phyloP scores from a whole-genome alignment of 148 eudicot species.

The Persicaria tinctoria region DNA sequence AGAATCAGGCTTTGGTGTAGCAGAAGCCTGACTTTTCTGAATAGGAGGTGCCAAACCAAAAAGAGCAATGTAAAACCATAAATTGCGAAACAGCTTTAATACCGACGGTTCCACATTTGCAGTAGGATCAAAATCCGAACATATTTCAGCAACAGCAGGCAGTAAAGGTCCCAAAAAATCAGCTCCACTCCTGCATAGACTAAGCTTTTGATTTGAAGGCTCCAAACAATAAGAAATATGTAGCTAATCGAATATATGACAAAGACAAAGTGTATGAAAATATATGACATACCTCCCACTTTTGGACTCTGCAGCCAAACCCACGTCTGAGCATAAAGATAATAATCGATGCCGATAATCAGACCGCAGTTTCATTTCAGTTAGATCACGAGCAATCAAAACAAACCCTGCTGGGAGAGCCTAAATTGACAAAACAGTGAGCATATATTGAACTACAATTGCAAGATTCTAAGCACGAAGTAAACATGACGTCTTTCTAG shows the following conservation, averaged over 20 bases:
- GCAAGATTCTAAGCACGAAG: constrained; percentile 7
- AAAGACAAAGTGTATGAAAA: not conserved
- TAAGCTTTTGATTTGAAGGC: not conserved
- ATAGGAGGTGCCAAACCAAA: constrained; percentile 97
- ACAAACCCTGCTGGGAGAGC: constrained; percentile 96
- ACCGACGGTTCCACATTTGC: constrained; percentile 86
- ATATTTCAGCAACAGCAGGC: constrained; percentile 96
- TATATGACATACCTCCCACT: constrained; percentile 65
- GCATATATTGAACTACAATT: constrained; percentile 20
- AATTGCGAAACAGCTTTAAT: constrained; percentile 83
- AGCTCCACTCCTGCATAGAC: constrained; percentile 85
- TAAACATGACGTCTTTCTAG: constrained; percentile 11
- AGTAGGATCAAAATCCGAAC: constrained; percentile 89
- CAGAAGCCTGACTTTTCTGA: constrained; percentile 45
- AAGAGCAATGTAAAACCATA: constrained; percentile 98
- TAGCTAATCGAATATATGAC: not conserved
- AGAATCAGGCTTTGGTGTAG: constrained; percentile 52
- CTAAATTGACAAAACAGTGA: constrained; percentile 66
- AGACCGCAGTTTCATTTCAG: constrained; percentile 54
- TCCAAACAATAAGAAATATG: not conserved
- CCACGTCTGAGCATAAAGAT: constrained; percentile 95
- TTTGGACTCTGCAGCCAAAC: constrained; percentile 97
- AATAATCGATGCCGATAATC: constrained; percentile 91
- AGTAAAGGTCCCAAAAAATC: constrained; percentile 97
- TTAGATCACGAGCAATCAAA: constrained; percentile 63